These are phyloP conservation scores for Vitis vinifera DNA, from an alignment of 164 flowering plant species.

Conservation along the genomic window ASM3070453v1 NC_081822.1:26232001-26232500, in stretches of 20 bases:
- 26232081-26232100: background rate
- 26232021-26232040: conserved; percentile 71
- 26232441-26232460: too few relatives aligned
- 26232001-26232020: conserved; percentile 63
- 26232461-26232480: too few relatives aligned
- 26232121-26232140: conserved; percentile 59
- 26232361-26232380: conserved; percentile 47
- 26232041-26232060: conserved; percentile 66
- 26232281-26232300: too few relatives aligned
- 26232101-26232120: background rate
- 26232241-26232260: conserved; percentile 58
- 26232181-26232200: conserved; percentile 55
- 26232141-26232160: conserved; percentile 77
- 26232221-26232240: conserved; percentile 58
- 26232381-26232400: conserved; percentile 57
- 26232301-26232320: background rate
- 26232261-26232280: background rate
- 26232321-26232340: background rate
- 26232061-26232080: background rate
- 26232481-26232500: too few relatives aligned
- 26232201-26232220: conserved; percentile 86
- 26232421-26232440: conserved; percentile 19
- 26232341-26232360: background rate
- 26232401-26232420: conserved; percentile 48
- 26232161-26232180: conserved; percentile 63